Percentiles rank a stretch among this genome's conserved stretches.
Conservation (phyloP, 345 rosid genomes). For the Balakata baccata region DNA sequence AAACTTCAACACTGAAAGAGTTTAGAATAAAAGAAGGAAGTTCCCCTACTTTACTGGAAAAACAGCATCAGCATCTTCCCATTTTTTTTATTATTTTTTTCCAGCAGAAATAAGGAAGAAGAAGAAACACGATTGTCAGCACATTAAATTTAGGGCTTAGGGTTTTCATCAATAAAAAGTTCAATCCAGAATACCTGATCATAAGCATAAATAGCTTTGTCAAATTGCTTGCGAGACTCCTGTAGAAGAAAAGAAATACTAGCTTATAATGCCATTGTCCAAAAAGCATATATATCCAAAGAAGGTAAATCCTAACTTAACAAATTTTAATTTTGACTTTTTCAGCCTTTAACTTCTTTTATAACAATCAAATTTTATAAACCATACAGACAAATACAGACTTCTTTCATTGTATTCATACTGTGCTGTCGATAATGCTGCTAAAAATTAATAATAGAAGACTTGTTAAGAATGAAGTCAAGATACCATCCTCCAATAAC, state of each 20-base stretch:
- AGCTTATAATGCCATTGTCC: neutral
- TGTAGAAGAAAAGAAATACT: slow-evolving; percentile 16
- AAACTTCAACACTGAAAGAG: too few relatives aligned
- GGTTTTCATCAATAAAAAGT: neutral
- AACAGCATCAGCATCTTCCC: too few relatives aligned
- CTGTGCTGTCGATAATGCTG: neutral
- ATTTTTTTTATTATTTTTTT: too few relatives aligned
- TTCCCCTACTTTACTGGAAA: too few relatives aligned
- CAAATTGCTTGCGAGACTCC: slow-evolving; percentile 73
- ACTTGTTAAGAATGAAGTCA: too few relatives aligned
- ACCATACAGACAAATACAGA: neutral
- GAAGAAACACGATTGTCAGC: too few relatives aligned
- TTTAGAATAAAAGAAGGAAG: too few relatives aligned
- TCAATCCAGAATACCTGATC: slow-evolving; percentile 60
- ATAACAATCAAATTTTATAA: neutral
- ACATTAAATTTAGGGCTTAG: too few relatives aligned
- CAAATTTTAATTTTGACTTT: neutral
- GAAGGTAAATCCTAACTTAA: neutral
- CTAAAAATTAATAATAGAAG: neutral
- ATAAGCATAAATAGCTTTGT: slow-evolving; percentile 54
- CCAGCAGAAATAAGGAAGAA: too few relatives aligned
- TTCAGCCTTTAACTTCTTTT: neutral
- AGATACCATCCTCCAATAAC: too few relatives aligned
- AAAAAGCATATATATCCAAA: slow-evolving; percentile 21
- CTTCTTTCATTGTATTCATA: neutral